Evolutionary conservation across 1,284 basidiomycete genomes (phyloP).

Genomic region (Cutaneotrichosporon sp.): DNA sequence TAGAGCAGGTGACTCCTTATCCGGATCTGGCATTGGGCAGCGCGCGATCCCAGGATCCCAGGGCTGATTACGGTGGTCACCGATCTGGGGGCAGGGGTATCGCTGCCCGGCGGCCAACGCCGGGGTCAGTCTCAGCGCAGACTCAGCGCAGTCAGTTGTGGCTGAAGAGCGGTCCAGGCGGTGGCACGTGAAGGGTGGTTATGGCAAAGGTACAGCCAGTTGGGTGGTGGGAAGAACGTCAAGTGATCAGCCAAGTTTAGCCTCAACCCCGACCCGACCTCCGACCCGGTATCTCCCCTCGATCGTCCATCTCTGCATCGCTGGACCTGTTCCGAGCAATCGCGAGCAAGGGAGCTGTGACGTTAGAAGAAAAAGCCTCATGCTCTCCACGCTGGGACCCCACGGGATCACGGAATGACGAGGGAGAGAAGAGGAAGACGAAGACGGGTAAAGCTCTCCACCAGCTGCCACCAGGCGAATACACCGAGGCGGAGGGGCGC

Average conservation of each 20-base stretch:
- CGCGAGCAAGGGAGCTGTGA: too few species aligned
- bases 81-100: neutral
- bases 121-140: too few species aligned
- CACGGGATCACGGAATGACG: too few species aligned
- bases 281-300: neutral
- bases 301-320: neutral
- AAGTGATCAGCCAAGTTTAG: slow-evolving; percentile 1
- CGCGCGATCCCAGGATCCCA: neutral
- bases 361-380: too few species aligned
- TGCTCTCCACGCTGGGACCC: too few species aligned
- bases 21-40: neutral
- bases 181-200: neutral
- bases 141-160: too few species aligned
- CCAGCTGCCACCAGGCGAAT: too few species aligned
- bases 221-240: neutral
- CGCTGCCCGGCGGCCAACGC: neutral
- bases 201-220: neutral
- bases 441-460: too few species aligned
- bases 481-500: too few species aligned
- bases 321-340: too few species aligned
- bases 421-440: too few species aligned
- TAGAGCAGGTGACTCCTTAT: neutral
- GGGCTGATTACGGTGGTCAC: neutral
- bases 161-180: neutral
- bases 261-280: neutral